phyloP scores from a whole-genome alignment of 495 filamentous ascomycete genomes.

The Chaetomidium leptoderma region DNA sequence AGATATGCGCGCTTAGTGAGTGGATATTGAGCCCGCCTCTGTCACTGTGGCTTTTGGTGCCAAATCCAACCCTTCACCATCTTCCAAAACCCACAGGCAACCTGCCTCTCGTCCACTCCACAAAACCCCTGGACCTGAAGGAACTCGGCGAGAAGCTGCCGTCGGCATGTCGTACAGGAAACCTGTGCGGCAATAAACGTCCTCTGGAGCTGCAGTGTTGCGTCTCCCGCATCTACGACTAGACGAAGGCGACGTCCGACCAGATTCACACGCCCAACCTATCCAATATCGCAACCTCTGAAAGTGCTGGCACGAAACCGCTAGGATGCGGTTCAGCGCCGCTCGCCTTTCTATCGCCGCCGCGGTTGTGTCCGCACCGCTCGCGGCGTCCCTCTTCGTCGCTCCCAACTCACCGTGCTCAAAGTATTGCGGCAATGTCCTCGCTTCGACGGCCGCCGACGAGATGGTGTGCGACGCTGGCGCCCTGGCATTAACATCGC shows the following conservation, averaged over 20 bases:
- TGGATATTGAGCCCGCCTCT: slow-evolving; percentile 1
- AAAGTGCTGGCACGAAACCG: background rate
- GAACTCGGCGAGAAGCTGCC: background rate
- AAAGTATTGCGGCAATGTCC: slow-evolving; percentile 43
- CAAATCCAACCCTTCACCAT: background rate
- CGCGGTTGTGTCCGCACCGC: slow-evolving; percentile 25
- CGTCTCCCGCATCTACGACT: slow-evolving; percentile 15
- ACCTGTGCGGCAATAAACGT: slow-evolving; percentile 25
- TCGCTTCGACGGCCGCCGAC: slow-evolving; percentile 32
- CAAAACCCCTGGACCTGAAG: background rate
- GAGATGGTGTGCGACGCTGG: slow-evolving; percentile 39
- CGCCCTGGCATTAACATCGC: slow-evolving; percentile 23
- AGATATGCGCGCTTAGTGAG: slow-evolving; percentile 12
- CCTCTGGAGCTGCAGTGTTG: slow-evolving; percentile 22
- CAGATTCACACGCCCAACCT: background rate
- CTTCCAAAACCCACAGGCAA: slow-evolving; percentile 1
- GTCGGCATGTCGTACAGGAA: slow-evolving; percentile 28
- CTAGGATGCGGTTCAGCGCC: slow-evolving; percentile 23
- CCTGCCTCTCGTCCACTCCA: background rate
- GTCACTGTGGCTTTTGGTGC: slow-evolving; percentile 1
- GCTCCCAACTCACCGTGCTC: slow-evolving; percentile 41
- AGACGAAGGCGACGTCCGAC: background rate
- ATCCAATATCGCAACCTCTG: background rate
- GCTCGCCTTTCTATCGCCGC: slow-evolving; percentile 20
- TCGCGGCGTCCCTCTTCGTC: slow-evolving; percentile 33